Percentiles rank a stretch among this genome's conserved stretches.
Conservation (phyloP, 2,329 filamentous ascomycete genomes). For the Curvularia eragrostidis region DNA sequence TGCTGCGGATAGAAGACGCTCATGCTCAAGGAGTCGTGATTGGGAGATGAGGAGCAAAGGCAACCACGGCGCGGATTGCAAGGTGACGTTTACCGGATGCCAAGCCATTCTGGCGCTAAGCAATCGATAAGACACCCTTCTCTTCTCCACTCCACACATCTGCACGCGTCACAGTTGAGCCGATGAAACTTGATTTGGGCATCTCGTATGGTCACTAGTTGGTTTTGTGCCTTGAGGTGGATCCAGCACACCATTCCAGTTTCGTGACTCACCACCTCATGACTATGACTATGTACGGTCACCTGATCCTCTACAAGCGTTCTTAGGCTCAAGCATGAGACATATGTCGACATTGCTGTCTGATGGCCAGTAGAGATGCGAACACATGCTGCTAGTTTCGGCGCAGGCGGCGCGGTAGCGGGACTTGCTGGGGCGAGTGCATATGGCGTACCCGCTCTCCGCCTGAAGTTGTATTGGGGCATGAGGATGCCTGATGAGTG, state of each 20-base stretch:
- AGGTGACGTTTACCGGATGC: conserved; percentile 15
- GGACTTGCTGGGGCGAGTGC: neutral
- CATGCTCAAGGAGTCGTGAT: neutral
- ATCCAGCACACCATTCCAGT: neutral
- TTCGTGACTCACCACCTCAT: conserved; percentile 5
- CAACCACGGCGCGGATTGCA: conserved; percentile 10
- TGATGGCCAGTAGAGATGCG: neutral
- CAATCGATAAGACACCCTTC: conserved; percentile 14
- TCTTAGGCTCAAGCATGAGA: neutral
- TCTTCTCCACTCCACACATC: neutral
- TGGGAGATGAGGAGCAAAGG: neutral
- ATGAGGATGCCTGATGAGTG: neutral
- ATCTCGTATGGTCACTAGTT: neutral
- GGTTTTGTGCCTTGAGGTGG: neutral
- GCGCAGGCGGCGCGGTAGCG: neutral
- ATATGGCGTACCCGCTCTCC: neutral
- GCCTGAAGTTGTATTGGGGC: neutral
- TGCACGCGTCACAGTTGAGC: neutral
- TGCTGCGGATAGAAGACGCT: neutral
- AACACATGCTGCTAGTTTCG: neutral
- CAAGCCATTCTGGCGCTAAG: conserved; percentile 13
- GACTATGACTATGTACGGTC: neutral
- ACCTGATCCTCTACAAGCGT: neutral
- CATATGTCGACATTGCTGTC: neutral
- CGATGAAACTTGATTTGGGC: neutral